Evolutionary conservation across 805 yeast species (phyloP).

Genomic region (Kurtzmaniella fragi): DNA sequence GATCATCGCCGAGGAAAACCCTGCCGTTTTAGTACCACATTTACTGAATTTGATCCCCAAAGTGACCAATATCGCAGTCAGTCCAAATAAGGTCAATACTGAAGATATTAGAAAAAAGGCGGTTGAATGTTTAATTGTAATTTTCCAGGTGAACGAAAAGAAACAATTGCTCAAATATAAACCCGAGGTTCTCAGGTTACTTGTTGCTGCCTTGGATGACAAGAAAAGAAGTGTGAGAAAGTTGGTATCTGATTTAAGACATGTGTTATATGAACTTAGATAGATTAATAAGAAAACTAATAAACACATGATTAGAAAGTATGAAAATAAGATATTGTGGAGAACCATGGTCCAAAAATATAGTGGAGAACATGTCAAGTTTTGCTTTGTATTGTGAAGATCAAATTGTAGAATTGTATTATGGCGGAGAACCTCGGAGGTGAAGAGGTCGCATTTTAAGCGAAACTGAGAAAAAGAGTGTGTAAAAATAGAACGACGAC

Average conservation of each 20-base stretch:
- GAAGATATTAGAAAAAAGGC: constrained; percentile 52
- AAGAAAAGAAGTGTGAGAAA: constrained; percentile 69
- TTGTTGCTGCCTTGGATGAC: constrained; percentile 63
- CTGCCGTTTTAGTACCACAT: constrained; percentile 48
- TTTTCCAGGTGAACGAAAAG: constrained; percentile 37
- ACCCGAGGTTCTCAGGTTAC: constrained; percentile 39
- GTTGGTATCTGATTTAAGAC: constrained; percentile 75
- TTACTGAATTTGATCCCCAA: constrained; percentile 53
- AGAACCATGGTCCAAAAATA: not conserved
- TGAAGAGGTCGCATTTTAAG: no score
- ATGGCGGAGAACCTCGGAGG: no score
- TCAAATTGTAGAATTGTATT: no score
- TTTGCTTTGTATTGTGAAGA: not conserved
- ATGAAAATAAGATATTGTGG: not conserved
- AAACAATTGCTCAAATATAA: constrained; percentile 48
- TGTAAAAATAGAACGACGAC: no score
- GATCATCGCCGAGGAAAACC: constrained; percentile 50
- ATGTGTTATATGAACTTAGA: constrained; percentile 56
- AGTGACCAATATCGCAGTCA: constrained; percentile 35
- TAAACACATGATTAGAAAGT: not conserved
- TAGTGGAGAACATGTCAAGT: no score
- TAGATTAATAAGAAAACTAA: constrained; percentile 5
- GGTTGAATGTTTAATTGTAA: constrained; percentile 47
- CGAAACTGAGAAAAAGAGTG: no score
- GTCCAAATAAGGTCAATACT: constrained; percentile 23